phyloP scores from a whole-genome alignment of 345 rosid genomes.

The Lepidium africanum region DNA sequence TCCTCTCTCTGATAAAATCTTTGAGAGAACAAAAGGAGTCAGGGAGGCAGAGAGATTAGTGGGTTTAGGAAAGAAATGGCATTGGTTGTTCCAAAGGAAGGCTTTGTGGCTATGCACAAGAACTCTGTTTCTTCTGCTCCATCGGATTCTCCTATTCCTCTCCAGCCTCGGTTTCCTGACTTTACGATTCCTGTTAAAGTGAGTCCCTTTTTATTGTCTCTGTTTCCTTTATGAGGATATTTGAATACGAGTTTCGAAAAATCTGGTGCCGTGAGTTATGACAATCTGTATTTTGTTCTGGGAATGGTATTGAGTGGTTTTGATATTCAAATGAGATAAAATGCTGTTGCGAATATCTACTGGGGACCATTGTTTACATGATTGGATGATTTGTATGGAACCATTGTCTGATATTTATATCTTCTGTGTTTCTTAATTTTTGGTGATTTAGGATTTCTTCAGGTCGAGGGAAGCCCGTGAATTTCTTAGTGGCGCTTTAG shows the following conservation, averaged over 20 bases:
- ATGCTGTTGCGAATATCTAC: not conserved
- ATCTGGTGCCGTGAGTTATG: not conserved
- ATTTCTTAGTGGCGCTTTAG: conserved; percentile 95
- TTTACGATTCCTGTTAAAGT: conserved; percentile 44
- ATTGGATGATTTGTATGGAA: not conserved
- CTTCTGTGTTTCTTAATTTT: not conserved
- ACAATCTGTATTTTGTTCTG: not conserved
- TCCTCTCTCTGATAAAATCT: conserved; percentile 6
- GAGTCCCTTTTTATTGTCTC: conserved; percentile 1
- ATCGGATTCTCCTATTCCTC: conserved; percentile 35
- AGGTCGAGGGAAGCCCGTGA: conserved; percentile 78
- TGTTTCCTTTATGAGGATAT: not conserved
- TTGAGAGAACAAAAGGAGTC: conserved; percentile 12
- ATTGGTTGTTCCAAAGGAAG: conserved; percentile 65
- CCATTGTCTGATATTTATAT: not conserved
- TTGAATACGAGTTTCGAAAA: not conserved
- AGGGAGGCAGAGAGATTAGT: conserved; percentile 5
- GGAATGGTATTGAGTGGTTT: not conserved
- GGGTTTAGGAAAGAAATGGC: conserved; percentile 45
- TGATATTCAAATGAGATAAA: not conserved
- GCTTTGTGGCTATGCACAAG: conserved; percentile 41
- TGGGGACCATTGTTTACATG: not conserved
- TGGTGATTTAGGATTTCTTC: conserved; percentile 48
- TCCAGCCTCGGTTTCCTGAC: conserved; percentile 61
- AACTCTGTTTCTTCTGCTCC: conserved; percentile 34